Percentiles rank a stretch among this genome's conserved stretches.
Conservation (phyloP, 2,329 filamentous ascomycete species). For the Sporothrix schenckii region DNA sequence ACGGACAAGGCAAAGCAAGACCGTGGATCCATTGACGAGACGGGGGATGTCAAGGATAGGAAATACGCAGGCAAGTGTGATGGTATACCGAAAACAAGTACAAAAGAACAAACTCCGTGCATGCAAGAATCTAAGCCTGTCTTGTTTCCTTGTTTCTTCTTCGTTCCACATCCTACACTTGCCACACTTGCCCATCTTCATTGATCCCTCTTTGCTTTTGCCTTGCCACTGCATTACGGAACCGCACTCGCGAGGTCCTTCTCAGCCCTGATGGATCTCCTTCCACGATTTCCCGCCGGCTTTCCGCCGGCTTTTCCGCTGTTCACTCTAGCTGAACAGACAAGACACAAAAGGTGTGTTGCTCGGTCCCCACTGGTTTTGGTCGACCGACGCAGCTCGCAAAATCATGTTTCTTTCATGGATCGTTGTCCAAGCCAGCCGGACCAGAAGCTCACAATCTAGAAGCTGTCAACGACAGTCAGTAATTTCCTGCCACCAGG, state of each 20-base stretch:
- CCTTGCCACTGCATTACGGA: conserved; percentile 4
- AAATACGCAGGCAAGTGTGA: conserved; percentile 5
- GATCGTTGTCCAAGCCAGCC: too few relatives aligned
- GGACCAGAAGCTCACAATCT: background rate
- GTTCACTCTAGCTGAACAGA: background rate
- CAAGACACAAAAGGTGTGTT: too few relatives aligned
- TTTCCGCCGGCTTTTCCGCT: background rate
- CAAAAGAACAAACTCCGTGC: background rate
- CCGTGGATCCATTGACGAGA: too few relatives aligned
- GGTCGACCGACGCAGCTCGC: too few relatives aligned
- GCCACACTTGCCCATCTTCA: background rate
- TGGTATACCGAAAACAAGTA: background rate
- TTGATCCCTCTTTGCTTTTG: background rate
- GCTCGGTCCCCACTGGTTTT: too few relatives aligned
- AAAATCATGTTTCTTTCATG: too few relatives aligned
- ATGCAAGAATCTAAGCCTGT: background rate
- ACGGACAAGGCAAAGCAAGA: background rate
- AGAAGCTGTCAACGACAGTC: background rate
- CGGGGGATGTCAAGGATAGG: conserved; percentile 1
- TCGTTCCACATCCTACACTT: background rate
- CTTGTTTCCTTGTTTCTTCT: background rate
- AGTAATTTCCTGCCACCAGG: too few relatives aligned
- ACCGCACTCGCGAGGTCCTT: conserved; percentile 3
- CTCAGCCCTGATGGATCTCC: background rate
- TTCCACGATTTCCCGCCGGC: background rate